Evolutionary conservation across 345 rosid genomes (phyloP), one percentile per base, ranked within the genome.

Genomic region (Mercurialis annua): DNA sequence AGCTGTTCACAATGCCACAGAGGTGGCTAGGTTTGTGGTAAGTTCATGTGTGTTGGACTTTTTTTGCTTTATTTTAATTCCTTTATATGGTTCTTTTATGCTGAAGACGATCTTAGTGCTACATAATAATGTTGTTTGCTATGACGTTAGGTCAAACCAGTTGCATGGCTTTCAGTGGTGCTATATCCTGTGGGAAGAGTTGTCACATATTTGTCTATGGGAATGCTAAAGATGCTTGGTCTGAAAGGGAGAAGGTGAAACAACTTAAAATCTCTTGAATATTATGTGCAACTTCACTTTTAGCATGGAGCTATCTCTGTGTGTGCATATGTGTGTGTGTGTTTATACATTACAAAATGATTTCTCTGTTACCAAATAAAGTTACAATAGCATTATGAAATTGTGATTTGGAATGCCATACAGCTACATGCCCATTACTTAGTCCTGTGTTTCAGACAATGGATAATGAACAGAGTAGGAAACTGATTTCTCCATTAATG

Each of bases 111-210:
- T 66, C 55, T 62, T 50, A 52, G 49, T 59, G 29, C 59, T 62
- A 40, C 69, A 70, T 79, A 63, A 74, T 71, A 77, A 70, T 76
- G 51, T 61, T 83, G 60, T 71, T 78, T 70, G 72, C 69, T 64
- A 76, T 83, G 72, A 67, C 57, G 90, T 78, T 85, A 94, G 99
- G 99, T 91, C 81, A 94, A 93, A 75, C 99, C 98, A 77, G 99
- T 94, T 78, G 97, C 99, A 47, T 94, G 99, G 97, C 97, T 94
- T 64, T 94, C 99, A 70, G 78, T 94, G 81, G 56, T 94, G 73
- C 76, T 94, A 64, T 94, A 94, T 77, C 99, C 97, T 43, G 98
- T 94, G 38, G 98, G 97, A 78, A 84, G 99, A 82, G 80, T 94
- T 71, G 96, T 86, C 69, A 91, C 99, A 66, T 89, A 78, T 76